Percentiles rank a stretch among this genome's conserved stretches.
Evolutionary conservation across 768 basidiomycete species (phyloP).

Genomic region (Boletus rubroflammeus): DNA sequence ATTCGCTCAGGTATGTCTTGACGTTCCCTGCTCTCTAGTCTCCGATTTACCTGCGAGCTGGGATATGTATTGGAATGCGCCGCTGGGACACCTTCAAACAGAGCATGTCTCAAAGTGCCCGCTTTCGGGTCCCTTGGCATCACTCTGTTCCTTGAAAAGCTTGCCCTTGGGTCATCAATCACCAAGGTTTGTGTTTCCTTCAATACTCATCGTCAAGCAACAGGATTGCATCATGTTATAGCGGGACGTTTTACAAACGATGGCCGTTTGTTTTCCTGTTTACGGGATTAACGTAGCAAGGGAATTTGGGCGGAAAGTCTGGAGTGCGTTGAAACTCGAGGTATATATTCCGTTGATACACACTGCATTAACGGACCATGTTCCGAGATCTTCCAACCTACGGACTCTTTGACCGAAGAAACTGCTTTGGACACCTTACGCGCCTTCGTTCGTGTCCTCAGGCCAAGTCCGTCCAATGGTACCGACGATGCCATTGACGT

Average conservation of each 20-base stretch:
- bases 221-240: slow-evolving; percentile 31
- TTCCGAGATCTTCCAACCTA: slow-evolving; percentile 86
- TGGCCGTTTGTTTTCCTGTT: slow-evolving; percentile 74
- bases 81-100: not conserved
- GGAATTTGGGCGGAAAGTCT: slow-evolving; percentile 70
- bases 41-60: slow-evolving; percentile 1
- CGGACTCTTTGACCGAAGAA: slow-evolving; percentile 69
- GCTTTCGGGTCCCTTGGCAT: slow-evolving; percentile 81
- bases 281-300: slow-evolving; percentile 68
- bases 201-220: not conserved
- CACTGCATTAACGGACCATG: not conserved
- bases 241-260: slow-evolving; percentile 82
- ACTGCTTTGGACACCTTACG: slow-evolving; percentile 70
- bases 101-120: slow-evolving; percentile 75
- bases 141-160: slow-evolving; percentile 88
- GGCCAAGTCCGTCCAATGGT: slow-evolving; percentile 41
- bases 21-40: not conserved
- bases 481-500: slow-evolving; percentile 42
- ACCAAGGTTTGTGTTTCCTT: slow-evolving; percentile 60
- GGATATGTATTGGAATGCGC: not conserved
- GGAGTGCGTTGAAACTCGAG: slow-evolving; percentile 90
- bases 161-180: slow-evolving; percentile 71
- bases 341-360: slow-evolving; percentile 34
- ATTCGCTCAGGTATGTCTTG: slow-evolving; percentile 54
- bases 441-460: slow-evolving; percentile 71